phyloP scores from a whole-genome alignment of 495 filamentous ascomycete species.

The Podospora pseudocomata region DNA sequence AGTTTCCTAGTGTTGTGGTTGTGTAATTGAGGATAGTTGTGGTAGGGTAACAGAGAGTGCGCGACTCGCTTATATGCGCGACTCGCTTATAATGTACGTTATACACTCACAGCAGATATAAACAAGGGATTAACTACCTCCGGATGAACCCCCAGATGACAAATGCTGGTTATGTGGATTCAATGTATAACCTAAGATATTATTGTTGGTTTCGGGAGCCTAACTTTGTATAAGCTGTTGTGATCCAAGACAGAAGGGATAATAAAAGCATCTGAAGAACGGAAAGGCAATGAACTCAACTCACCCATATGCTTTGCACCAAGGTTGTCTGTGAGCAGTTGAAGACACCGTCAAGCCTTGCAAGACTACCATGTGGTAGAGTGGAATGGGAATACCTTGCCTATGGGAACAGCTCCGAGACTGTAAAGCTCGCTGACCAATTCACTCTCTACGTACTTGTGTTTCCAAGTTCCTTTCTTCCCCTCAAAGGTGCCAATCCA shows the following conservation, averaged over 20 bases:
- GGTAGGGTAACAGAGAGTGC: too few species aligned
- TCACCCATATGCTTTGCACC: constrained; percentile 17
- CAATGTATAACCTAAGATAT: constrained; percentile 60
- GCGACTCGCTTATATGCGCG: too few species aligned
- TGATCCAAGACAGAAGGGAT: not conserved
- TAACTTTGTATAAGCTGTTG: not conserved
- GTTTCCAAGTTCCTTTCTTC: constrained; percentile 47
- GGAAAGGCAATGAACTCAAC: not conserved
- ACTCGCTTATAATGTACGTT: too few species aligned
- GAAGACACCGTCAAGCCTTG: too few species aligned
- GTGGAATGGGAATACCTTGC: constrained; percentile 51
- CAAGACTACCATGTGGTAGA: too few species aligned
- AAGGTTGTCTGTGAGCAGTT: constrained; percentile 11
- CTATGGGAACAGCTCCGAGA: constrained; percentile 54
- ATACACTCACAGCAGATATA: not conserved
- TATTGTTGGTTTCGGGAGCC: constrained; percentile 51
- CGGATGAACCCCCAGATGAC: constrained; percentile 43
- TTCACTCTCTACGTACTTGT: constrained; percentile 48
- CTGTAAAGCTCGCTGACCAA: constrained; percentile 37
- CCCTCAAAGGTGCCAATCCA: constrained; percentile 49
- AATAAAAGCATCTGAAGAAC: not conserved
- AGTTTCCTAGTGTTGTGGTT: too few species aligned
- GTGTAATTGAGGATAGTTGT: too few species aligned
- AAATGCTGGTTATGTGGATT: constrained; percentile 59
- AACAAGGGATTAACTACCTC: not conserved